These are phyloP conservation scores for Meripilus lineatus DNA, from an alignment of 1,284 basidiomycete species.

Conservation along the genomic window DNA sequence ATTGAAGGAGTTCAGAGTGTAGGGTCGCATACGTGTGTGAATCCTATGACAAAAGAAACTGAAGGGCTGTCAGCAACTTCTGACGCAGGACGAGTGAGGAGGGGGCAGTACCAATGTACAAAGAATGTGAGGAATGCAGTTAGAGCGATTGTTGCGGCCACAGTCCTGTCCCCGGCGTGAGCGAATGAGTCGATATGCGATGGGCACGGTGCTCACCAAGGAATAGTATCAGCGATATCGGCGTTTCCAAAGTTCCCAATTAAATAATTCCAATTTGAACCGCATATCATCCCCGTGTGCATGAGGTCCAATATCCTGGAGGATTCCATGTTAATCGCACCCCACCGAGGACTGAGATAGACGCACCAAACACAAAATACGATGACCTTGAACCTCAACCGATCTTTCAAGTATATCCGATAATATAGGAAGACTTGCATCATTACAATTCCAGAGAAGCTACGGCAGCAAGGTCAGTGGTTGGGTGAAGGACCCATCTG, in stretches of 20 bases:
- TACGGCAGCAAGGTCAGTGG: too few relatives aligned
- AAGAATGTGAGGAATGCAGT: constrained; percentile 11
- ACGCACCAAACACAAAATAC: constrained; percentile 8
- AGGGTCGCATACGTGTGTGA: constrained; percentile 9
- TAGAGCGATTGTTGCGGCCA: constrained; percentile 12
- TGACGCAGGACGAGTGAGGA: not conserved
- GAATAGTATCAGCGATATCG: constrained; percentile 20
- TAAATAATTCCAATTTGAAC: constrained; percentile 32
- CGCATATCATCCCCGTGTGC: constrained; percentile 26
- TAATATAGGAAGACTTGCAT: constrained; percentile 19
- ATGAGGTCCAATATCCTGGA: constrained; percentile 25
- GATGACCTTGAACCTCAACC: constrained; percentile 11
- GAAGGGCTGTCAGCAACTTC: not conserved
- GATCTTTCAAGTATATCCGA: constrained; percentile 17
- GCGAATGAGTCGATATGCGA: not conserved
- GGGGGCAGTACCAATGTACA: constrained; percentile 5
- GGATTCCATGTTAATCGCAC: not conserved
- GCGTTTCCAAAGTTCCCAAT: constrained; percentile 23
- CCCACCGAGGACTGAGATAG: not conserved
- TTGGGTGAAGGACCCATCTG: too few relatives aligned
- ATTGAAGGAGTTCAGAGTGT: not conserved
- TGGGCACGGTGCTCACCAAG: constrained; percentile 18
- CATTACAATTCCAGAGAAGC: constrained; percentile 18
- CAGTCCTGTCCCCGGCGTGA: constrained; percentile 6
- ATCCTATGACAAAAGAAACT: constrained; percentile 14